These are phyloP conservation scores for Priceomyces castillae DNA, from an alignment of 805 yeast species.

Conservation along the genomic window DNA sequence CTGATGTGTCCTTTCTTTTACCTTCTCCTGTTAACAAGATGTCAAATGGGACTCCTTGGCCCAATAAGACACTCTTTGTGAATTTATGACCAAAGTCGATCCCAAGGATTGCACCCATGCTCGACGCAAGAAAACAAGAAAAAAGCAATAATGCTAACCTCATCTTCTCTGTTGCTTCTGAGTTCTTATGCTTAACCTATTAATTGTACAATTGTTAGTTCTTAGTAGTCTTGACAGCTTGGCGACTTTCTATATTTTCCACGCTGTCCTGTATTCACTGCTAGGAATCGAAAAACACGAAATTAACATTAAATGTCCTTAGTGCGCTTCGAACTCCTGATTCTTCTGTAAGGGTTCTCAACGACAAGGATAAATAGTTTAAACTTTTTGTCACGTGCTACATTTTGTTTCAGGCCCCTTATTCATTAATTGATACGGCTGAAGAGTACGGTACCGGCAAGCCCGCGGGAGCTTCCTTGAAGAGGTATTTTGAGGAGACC, in stretches of 20 bases:
- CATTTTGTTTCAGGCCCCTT: too few species aligned
- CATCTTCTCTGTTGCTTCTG: conserved; percentile 5
- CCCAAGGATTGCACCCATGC: conserved; percentile 70
- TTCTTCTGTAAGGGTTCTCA: too few species aligned
- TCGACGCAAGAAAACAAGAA: conserved; percentile 13
- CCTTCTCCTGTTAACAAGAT: conserved; percentile 87
- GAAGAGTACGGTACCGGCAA: too few species aligned
- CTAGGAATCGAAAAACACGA: too few species aligned
- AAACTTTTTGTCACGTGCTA: too few species aligned
- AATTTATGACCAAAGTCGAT: conserved; percentile 86
- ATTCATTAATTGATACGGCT: too few species aligned
- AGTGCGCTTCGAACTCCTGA: background rate
- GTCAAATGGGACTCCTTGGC: conserved; percentile 88
- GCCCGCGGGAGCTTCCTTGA: too few species aligned
- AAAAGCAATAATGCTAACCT: conserved; percentile 9
- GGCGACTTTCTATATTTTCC: background rate
- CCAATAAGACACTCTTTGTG: conserved; percentile 83
- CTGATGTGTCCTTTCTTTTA: conserved; percentile 84
- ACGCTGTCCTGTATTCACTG: conserved; percentile 3
- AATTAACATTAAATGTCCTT: too few species aligned
- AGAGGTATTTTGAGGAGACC: too few species aligned
- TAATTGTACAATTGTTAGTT: background rate
- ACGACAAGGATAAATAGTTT: too few species aligned
- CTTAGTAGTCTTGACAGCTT: background rate
- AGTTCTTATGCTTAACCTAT: background rate